These are phyloP conservation scores for Yamadazyma dendronema DNA, from an alignment of 1,139 yeast genomes.

Conservation along the genomic window DNA sequence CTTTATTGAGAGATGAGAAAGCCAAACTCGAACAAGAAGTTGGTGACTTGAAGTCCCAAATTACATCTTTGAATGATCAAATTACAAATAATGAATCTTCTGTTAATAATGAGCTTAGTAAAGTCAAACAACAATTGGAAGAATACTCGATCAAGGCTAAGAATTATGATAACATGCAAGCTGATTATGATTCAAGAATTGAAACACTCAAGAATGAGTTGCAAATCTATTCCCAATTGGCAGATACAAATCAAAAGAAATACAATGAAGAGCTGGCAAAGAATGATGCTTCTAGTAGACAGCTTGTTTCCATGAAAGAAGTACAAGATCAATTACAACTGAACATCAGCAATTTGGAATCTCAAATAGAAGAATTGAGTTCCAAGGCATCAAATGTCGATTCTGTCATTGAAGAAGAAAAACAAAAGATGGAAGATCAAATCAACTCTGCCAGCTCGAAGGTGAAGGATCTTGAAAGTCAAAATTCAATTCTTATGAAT, in stretches of 20 bases:
- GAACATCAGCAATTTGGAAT: slow-evolving; percentile 33
- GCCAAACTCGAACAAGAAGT: slow-evolving; percentile 17
- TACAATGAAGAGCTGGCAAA: slow-evolving; percentile 59
- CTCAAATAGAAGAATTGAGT: slow-evolving; percentile 20
- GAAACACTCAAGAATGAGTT: slow-evolving; percentile 41
- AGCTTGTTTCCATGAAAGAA: slow-evolving; percentile 43
- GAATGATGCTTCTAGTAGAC: slow-evolving; percentile 53
- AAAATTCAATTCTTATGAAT: slow-evolving; percentile 64
- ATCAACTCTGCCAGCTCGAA: slow-evolving; percentile 44
- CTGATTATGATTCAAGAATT: slow-evolving; percentile 34
- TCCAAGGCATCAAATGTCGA: slow-evolving; percentile 24
- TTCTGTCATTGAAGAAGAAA: slow-evolving; percentile 23
- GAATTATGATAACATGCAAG: slow-evolving; percentile 34
- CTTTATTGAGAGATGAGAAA: slow-evolving; percentile 23
- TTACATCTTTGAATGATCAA: slow-evolving; percentile 16
- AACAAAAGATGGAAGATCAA: slow-evolving; percentile 49
- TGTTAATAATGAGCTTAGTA: background rate
- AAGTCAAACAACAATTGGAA: slow-evolving; percentile 23
- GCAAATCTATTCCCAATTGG: slow-evolving; percentile 48
- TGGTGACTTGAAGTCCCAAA: slow-evolving; percentile 15
- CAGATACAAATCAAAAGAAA: slow-evolving; percentile 49
- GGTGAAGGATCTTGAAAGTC: slow-evolving; percentile 58
- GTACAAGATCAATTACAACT: slow-evolving; percentile 36
- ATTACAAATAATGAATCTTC: slow-evolving; percentile 17
- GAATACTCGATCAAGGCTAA: slow-evolving; percentile 27